These are phyloP conservation scores for Rhododendron mucronatum DNA, from an alignment of 148 eudicot genomes.

Conservation along the genomic window DNA sequence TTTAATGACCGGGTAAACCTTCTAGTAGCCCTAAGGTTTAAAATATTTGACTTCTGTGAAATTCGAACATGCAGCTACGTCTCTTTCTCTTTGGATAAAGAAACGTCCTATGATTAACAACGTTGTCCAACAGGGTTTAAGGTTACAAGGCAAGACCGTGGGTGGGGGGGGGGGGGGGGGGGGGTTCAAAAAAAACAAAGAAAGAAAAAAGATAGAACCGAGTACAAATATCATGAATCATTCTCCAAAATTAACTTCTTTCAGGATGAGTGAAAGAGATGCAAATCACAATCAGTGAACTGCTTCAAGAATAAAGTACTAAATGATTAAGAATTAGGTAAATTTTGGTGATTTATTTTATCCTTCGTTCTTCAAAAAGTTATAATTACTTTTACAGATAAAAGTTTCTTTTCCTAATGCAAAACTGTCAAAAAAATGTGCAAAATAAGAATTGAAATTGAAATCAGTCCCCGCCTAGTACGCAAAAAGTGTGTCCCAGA, in stretches of 20 bases:
- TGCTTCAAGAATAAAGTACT: too few species aligned
- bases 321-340: neutral
- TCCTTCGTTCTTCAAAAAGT: neutral
- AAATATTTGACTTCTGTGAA: too few species aligned
- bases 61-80: too few species aligned
- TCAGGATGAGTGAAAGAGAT: too few species aligned
- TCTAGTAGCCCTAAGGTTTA: too few species aligned
- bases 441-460: neutral
- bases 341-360: neutral
- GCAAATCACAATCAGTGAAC: neutral
- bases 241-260: too few species aligned
- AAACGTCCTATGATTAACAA: too few species aligned
- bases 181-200: too few species aligned
- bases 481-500: neutral
- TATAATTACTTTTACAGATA: too few species aligned
- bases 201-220: neutral
- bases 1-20: too few species aligned
- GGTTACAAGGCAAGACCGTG: too few species aligned
- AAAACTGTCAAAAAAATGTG: neutral
- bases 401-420: neutral
- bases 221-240: neutral
- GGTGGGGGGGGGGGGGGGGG: fast-evolving
- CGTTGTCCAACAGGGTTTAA: neutral
- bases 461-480: neutral
- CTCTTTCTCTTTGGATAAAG: neutral